Percentiles rank a stretch among this genome's conserved stretches.
These are phyloP conservation scores for Fusarium lyarnte DNA, from an alignment of 2,329 filamentous ascomycete genomes.

Conservation along the genomic window DNA sequence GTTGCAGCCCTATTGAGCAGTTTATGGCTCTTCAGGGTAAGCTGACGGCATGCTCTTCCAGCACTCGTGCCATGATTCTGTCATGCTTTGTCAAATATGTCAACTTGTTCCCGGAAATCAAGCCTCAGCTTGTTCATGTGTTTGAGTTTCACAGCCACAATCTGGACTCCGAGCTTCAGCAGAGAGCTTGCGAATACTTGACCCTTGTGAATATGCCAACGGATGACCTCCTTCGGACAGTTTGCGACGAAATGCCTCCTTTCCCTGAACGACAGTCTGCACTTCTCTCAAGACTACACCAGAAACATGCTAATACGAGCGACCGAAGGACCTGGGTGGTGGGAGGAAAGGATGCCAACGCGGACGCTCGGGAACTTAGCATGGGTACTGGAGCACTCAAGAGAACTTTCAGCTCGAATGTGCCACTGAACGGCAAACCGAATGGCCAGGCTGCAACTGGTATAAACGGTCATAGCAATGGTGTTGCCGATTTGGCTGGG, in stretches of 20 bases:
- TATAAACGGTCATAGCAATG: slow-evolving; percentile 61
- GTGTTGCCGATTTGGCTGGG: slow-evolving; percentile 76
- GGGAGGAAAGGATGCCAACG: slow-evolving; percentile 94
- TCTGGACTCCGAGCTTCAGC: slow-evolving; percentile 93
- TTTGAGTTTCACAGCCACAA: slow-evolving; percentile 95
- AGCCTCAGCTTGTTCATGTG: slow-evolving; percentile 88
- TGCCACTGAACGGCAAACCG: slow-evolving; percentile 59
- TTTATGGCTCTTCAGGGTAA: slow-evolving; percentile 93
- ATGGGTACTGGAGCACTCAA: slow-evolving; percentile 86
- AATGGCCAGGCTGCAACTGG: slow-evolving; percentile 57
- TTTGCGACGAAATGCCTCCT: slow-evolving; percentile 98
- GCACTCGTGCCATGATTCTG: slow-evolving; percentile 90
- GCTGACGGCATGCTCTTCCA: slow-evolving; percentile 86
- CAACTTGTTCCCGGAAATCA: slow-evolving; percentile 98
- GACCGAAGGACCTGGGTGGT: slow-evolving; percentile 98
- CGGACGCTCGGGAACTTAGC: slow-evolving; percentile 79
- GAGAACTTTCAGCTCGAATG: slow-evolving; percentile 79
- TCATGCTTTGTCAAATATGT: slow-evolving; percentile 98
- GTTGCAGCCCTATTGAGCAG: slow-evolving; percentile 96
- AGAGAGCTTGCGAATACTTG: slow-evolving; percentile 95
- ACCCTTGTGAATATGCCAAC: slow-evolving; percentile 85
- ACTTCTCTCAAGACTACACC: slow-evolving; percentile 88
- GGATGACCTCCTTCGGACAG: slow-evolving; percentile 89
- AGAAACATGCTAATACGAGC: slow-evolving; percentile 91
- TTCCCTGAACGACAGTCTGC: slow-evolving; percentile 96